These are phyloP conservation scores for Terana coerulea DNA, from an alignment of 768 basidiomycete species.

Conservation along the genomic window DNA sequence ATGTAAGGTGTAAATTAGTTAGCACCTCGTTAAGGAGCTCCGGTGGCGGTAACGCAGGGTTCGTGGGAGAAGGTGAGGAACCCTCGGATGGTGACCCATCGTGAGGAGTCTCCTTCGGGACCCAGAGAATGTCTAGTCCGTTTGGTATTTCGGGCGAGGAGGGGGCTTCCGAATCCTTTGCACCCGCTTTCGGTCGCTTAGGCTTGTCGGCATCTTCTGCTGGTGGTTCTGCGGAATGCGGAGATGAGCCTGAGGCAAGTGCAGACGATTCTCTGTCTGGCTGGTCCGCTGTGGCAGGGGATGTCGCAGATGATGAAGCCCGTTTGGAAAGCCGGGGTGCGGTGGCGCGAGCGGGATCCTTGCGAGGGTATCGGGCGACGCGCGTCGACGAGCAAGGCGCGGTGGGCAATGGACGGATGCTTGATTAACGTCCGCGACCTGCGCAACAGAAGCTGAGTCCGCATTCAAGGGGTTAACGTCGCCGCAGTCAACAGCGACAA, in stretches of 20 bases:
- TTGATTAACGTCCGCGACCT: slow-evolving; percentile 31
- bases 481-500: slow-evolving; percentile 1
- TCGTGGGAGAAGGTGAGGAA: slow-evolving; percentile 20
- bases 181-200: slow-evolving; percentile 33
- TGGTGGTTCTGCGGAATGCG: slow-evolving; percentile 18
- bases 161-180: slow-evolving; percentile 20
- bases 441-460: slow-evolving; percentile 33
- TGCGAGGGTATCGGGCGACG: slow-evolving; percentile 28
- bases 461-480: slow-evolving; percentile 27
- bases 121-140: slow-evolving; percentile 61
- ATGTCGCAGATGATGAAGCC: slow-evolving; percentile 32
- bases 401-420: slow-evolving; percentile 21
- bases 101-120: slow-evolving; percentile 31
- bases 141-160: slow-evolving; percentile 46
- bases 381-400: slow-evolving; percentile 28
- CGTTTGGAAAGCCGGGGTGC: slow-evolving; percentile 24
- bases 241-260: slow-evolving; percentile 16
- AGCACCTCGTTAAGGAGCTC: slow-evolving; percentile 75
- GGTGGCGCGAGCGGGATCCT: slow-evolving; percentile 20
- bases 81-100: neutral
- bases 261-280: slow-evolving; percentile 12
- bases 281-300: slow-evolving; percentile 12
- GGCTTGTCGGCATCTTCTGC: slow-evolving; percentile 37
- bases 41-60: slow-evolving; percentile 55
- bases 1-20: slow-evolving; percentile 68